Evolutionary conservation across 2,329 filamentous ascomycete genomes (phyloP), one percentile per base, ranked within the genome.

Genomic region (Scedosporium apiospermum): DNA sequence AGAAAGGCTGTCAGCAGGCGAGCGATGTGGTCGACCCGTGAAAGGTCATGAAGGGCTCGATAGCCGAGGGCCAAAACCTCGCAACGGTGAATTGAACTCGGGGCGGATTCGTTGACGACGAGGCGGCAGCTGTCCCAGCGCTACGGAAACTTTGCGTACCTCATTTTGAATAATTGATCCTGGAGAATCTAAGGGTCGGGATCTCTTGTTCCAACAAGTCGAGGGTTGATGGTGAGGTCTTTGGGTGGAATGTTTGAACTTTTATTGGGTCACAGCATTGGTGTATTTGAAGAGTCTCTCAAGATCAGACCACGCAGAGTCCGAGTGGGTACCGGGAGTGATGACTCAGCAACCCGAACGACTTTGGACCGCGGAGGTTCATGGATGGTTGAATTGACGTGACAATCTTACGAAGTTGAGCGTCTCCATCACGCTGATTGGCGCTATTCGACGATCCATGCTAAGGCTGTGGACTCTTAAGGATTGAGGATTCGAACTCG

Each of bases 91-190:
- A 49, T 49, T 49, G 44, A 49, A 49, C 44, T 49, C 44, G 44
- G 44, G 44, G 14, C 6, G 44, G 44, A 4, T 49, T 49, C 44
- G 44, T 49, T 49, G 34, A 3, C 34, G 46, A 51, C 46, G 46
- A 51, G n/a, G 46, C 46, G 23, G 46, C 18, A 26, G 9, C 12
- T 51, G 46, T 9, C 23, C 44, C 12, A 16, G 46, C 7, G 26
- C 23, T 5, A 46, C 6, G 10, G 14, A 38, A 21, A 16, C 27
- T 6, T n/a, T 12, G 46, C 65, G 46, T 66, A 79, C 77, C 71
- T 72, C 76, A 79, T 79, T 66, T 71, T 78, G 71, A 69, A 66
- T 51, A 67, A 67, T 68, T 64, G 67, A 64, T 66, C 38, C 23
- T 10, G 30, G 38, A 26, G 65, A 64, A 63, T 68, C 64, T 67